A percentile compares a stretch with the other conserved stretches of the same genome.
These are phyloP conservation scores for Tubosaeta sp. DNA, from an alignment of 768 basidiomycete genomes.

Conservation along the genomic window DNA sequence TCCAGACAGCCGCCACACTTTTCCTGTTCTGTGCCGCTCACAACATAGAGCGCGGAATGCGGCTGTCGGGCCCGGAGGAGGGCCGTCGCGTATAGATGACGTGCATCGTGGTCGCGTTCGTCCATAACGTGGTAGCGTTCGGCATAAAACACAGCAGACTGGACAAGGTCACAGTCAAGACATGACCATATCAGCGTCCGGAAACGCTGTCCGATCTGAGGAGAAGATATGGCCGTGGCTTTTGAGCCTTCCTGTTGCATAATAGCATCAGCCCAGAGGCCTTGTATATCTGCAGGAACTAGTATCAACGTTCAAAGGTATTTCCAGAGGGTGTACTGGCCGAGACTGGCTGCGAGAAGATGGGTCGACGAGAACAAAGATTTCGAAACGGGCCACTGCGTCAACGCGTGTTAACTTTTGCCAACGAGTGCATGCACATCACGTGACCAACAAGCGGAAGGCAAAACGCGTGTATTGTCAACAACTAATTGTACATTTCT, in stretches of 20 bases:
- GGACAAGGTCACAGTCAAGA: conserved; percentile 74
- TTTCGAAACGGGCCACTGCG: conserved; percentile 17
- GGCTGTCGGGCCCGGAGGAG: conserved; percentile 68
- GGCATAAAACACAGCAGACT: conserved; percentile 84
- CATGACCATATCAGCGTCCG: conserved; percentile 76
- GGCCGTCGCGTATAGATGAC: conserved; percentile 79
- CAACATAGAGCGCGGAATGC: conserved; percentile 69
- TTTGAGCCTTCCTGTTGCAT: conserved; percentile 55
- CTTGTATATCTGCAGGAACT: conserved; percentile 21
- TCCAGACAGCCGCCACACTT: conserved; percentile 74
- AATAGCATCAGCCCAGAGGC: conserved; percentile 40
- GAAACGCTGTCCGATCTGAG: conserved; percentile 65
- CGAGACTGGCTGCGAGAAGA: conserved; percentile 6
- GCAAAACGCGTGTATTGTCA: neutral
- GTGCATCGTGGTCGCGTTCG: conserved; percentile 68
- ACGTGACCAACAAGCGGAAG: conserved; percentile 23
- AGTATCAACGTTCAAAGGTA: conserved; percentile 13
- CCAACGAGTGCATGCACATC: conserved; percentile 15
- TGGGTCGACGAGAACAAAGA: conserved; percentile 11
- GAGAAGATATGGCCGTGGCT: conserved; percentile 41
- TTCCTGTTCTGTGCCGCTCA: conserved; percentile 56
- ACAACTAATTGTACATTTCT: conserved; percentile 9
- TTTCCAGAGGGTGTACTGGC: conserved; percentile 7
- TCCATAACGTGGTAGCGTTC: conserved; percentile 78
- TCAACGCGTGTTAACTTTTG: conserved; percentile 16